These are phyloP conservation scores for Sutorius australiensis DNA, from an alignment of 768 basidiomycete genomes.

Conservation along the genomic window DNA sequence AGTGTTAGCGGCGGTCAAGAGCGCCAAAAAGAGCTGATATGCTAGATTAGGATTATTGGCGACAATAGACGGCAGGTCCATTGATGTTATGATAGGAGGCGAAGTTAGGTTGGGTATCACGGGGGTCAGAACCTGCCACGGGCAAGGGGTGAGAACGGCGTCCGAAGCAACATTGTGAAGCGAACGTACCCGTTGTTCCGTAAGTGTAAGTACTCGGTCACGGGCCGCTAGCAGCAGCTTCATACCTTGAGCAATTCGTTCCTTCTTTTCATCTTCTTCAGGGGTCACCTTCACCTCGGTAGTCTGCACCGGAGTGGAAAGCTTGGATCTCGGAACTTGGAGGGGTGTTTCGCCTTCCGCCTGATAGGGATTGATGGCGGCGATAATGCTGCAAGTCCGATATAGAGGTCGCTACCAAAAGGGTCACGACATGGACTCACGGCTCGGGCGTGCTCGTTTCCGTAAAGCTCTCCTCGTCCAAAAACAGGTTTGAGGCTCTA, in stretches of 20 bases:
- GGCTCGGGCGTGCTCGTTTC: conserved; percentile 43
- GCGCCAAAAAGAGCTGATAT: conserved; percentile 58
- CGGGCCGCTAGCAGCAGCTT: conserved; percentile 65
- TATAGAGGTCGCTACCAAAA: conserved; percentile 14
- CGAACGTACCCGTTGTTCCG: conserved; percentile 62
- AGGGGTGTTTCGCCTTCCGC: conserved; percentile 1
- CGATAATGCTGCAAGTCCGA: conserved; percentile 14
- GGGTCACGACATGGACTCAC: conserved; percentile 29
- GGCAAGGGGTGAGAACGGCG: not conserved
- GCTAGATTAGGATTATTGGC: conserved; percentile 68
- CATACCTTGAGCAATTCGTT: conserved; percentile 59
- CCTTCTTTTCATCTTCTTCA: conserved; percentile 56
- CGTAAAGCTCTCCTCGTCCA: conserved; percentile 59
- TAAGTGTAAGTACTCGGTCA: conserved; percentile 66
- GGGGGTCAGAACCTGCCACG: conserved; percentile 49
- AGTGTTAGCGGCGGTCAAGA: conserved; percentile 42
- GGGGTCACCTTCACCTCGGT: conserved; percentile 29
- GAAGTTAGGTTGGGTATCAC: conserved; percentile 40
- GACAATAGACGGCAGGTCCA: conserved; percentile 64
- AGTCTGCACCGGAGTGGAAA: conserved; percentile 1
- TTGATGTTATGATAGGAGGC: conserved; percentile 56
- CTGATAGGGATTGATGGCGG: conserved; percentile 6
- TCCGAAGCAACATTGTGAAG: not conserved
- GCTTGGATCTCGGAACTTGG: conserved; percentile 1
- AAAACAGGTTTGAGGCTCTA: conserved; percentile 63